phyloP scores from a whole-genome alignment of 345 rosid genomes.

The Rhodamnia rubescens region DNA sequence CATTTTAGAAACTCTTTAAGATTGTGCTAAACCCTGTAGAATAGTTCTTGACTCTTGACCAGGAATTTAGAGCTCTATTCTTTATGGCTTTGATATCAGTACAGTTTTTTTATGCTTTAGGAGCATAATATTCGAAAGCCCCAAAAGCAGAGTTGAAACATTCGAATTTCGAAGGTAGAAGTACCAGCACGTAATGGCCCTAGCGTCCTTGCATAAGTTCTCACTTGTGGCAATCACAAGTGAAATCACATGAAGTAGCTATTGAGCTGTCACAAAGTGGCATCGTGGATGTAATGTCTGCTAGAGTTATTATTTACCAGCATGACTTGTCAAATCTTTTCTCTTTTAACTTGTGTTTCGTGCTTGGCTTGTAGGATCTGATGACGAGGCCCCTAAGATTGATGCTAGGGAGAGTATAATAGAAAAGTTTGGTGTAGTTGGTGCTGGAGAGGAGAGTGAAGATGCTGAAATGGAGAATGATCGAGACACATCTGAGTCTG shows the following conservation, averaged over 20 bases:
- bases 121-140: background rate
- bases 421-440: background rate
- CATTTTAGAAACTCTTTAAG: background rate
- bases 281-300: background rate
- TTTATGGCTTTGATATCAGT: background rate
- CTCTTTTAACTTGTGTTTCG: background rate
- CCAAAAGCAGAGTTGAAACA: background rate
- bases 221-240: background rate
- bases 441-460: background rate
- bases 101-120: background rate
- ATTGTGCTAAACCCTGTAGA: background rate
- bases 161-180: background rate
- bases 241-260: background rate
- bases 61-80: background rate
- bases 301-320: background rate
- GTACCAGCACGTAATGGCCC: too few relatives aligned
- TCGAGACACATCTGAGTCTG: background rate
- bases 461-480: background rate
- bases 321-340: background rate
- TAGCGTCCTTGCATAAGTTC: background rate
- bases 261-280: background rate
- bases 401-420: background rate
- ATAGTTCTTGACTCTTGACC: background rate
- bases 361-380: constrained; percentile 14
- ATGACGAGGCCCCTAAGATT: constrained; percentile 9